Evolutionary conservation across 1,284 basidiomycete species (phyloP), one percentile per base, ranked within the genome.

Genomic region (Tetrapyrgos nigripes): DNA sequence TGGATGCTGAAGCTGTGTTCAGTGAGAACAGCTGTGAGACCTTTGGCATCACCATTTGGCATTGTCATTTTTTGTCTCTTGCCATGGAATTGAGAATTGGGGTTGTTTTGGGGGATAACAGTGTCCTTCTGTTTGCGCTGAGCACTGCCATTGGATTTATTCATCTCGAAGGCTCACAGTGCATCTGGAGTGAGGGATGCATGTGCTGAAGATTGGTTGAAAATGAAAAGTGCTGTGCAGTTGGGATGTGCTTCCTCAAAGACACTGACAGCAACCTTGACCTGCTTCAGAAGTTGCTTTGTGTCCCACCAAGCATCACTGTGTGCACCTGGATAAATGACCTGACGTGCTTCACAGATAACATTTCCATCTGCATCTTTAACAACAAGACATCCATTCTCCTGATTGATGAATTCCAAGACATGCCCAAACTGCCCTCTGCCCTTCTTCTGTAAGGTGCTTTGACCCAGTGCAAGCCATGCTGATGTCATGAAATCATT

Each of bases 141-240:
- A 52, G 68, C 69, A 1, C 70, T 68, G 27, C 72, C 72, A 64
- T 72, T 57, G 2, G 57, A 57, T 51, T 67, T 69, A 48, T 75
- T 75, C 69, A 73, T 73, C 4, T 72, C 65, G 37, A 68, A 72
- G 24, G 70, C 73, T 11, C 58, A 29, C 1, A 73, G 60, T 51
- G 71, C 68, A 69, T 72, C 67, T 4, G 66, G 63, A 14, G 55
- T 59, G 6, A 67, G 64, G 9, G 66, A 67, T 14, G 62, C 66
- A 63, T 75, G 73, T 33, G 67, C 69, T 27, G 70, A 73, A 8
- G 73, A 75, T 44, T 74, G 64, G 43, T 74, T 67, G 53, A 75
- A 74, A 33, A 73, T 64, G 48, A 74, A 75, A 3, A 75, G 54
- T 3, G 62, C 65, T 8, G 61, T 48, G 45, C 62, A 63, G 27